These are phyloP conservation scores for Saururus chinensis DNA, from an alignment of 164 flowering plant genomes.

Conservation along the genomic window DNA sequence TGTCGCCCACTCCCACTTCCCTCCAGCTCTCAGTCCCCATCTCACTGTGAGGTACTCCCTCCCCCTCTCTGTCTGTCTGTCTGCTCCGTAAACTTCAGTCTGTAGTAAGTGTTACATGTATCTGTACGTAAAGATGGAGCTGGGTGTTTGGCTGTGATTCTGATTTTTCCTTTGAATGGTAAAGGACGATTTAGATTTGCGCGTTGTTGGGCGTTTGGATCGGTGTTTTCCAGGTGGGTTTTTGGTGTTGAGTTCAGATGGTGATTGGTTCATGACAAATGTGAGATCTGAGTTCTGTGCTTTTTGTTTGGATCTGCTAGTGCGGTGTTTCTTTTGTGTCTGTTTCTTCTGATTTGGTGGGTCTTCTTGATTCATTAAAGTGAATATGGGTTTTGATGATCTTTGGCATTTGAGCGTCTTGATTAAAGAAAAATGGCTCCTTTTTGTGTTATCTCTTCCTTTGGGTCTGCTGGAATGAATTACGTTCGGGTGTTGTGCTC, in stretches of 20 bases:
- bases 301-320: not conserved
- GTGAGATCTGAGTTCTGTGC: not conserved
- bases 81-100: conserved; percentile 10
- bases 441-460: too few species aligned
- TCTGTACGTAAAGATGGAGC: too few species aligned
- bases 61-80: not conserved
- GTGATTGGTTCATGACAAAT: not conserved
- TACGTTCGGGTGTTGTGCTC: too few species aligned
- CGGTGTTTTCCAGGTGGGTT: conserved; percentile 1
- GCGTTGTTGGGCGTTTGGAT: not conserved
- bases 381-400: too few species aligned
- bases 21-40: not conserved
- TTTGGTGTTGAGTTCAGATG: not conserved
- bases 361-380: too few species aligned
- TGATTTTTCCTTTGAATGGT: too few species aligned
- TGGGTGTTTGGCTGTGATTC: too few species aligned
- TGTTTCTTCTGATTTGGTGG: not conserved
- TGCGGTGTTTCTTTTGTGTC: not conserved
- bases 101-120: conserved; percentile 3
- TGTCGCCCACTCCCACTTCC: conserved; percentile 1
- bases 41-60: not conserved
- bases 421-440: too few species aligned
- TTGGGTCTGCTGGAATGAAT: too few species aligned
- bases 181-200: not conserved
- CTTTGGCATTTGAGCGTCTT: too few species aligned